Conservation (phyloP, 1,284 basidiomycete species). For the Trametes polyzona region DNA sequence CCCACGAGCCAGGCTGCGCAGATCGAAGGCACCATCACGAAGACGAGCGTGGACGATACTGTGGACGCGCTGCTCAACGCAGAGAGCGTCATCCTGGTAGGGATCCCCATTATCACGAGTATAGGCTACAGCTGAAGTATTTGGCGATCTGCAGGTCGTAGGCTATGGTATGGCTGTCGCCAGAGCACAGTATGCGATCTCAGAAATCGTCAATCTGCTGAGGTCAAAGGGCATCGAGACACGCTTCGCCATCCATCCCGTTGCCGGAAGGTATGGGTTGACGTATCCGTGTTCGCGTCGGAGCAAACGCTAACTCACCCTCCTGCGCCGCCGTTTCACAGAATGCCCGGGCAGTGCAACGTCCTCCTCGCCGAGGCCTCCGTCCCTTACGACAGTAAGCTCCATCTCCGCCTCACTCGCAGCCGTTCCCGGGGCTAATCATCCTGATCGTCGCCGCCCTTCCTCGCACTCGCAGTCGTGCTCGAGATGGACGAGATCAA, state of each 20-base stretch:
- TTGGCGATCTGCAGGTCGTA: slow-evolving; percentile 56
- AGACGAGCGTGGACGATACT: slow-evolving; percentile 78
- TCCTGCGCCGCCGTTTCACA: slow-evolving; percentile 28
- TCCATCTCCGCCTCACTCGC: slow-evolving; percentile 11
- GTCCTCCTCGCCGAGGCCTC: slow-evolving; percentile 86
- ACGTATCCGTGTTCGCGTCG: too few species aligned
- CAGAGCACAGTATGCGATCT: slow-evolving; percentile 86
- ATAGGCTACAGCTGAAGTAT: background rate
- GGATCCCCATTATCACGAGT: slow-evolving; percentile 12
- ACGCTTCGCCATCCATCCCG: slow-evolving; percentile 50
- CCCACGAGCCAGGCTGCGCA: slow-evolving; percentile 57
- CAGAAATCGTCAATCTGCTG: slow-evolving; percentile 76
- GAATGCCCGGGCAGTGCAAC: slow-evolving; percentile 88
- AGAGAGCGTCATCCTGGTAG: slow-evolving; percentile 81
- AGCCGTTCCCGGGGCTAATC: too few species aligned
- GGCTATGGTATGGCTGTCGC: slow-evolving; percentile 91
- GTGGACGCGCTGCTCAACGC: slow-evolving; percentile 77
- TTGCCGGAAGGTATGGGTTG: slow-evolving; percentile 39
- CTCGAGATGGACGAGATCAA: slow-evolving; percentile 93
- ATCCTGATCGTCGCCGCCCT: background rate
- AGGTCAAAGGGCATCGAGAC: slow-evolving; percentile 76
- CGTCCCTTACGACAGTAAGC: slow-evolving; percentile 85
- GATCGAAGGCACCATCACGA: slow-evolving; percentile 80
- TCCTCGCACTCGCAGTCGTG: slow-evolving; percentile 57
- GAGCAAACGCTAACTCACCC: background rate